Percentiles rank a stretch among this genome's conserved stretches.
These are phyloP conservation scores for Tremella fuciformis DNA, from an alignment of 768 basidiomycete genomes.

Conservation along the genomic window DNA sequence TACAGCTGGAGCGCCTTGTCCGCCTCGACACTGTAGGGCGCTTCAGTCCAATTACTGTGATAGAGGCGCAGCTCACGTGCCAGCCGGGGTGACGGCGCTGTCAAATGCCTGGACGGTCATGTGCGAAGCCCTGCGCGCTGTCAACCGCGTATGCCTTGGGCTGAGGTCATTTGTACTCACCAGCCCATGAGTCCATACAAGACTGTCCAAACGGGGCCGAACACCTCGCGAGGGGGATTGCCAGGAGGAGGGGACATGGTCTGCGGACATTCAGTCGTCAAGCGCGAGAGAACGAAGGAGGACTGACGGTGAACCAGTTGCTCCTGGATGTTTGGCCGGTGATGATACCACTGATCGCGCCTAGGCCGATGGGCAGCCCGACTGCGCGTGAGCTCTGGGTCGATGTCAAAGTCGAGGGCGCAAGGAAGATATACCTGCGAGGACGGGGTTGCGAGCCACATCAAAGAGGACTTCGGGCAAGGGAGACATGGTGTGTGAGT, in stretches of 20 bases:
- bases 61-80: conserved; percentile 53
- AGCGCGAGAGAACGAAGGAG: background rate
- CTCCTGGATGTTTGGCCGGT: conserved; percentile 57
- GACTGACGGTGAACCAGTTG: conserved; percentile 62
- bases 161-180: background rate
- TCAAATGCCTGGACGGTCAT: conserved; percentile 62
- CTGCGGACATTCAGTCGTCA: conserved; percentile 44
- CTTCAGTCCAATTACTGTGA: background rate
- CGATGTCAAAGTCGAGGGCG: too few relatives aligned
- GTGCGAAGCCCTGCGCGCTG: conserved; percentile 59
- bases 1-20: conserved; percentile 60
- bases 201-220: conserved; percentile 56
- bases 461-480: conserved; percentile 59
- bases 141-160: background rate
- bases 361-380: conserved; percentile 62
- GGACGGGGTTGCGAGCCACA: conserved; percentile 60
- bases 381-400: conserved; percentile 46
- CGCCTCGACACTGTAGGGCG: conserved; percentile 53
- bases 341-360: conserved; percentile 58
- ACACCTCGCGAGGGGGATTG: conserved; percentile 58
- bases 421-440: conserved; percentile 51
- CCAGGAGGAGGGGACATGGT: conserved; percentile 59
- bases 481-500: conserved; percentile 48
- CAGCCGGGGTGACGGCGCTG: conserved; percentile 52
- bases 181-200: conserved; percentile 58